Percentiles rank a stretch among this genome's conserved stretches.
phyloP scores from a whole-genome alignment of 176 grass and related monocot species.

The Eleusine coracana region DNA sequence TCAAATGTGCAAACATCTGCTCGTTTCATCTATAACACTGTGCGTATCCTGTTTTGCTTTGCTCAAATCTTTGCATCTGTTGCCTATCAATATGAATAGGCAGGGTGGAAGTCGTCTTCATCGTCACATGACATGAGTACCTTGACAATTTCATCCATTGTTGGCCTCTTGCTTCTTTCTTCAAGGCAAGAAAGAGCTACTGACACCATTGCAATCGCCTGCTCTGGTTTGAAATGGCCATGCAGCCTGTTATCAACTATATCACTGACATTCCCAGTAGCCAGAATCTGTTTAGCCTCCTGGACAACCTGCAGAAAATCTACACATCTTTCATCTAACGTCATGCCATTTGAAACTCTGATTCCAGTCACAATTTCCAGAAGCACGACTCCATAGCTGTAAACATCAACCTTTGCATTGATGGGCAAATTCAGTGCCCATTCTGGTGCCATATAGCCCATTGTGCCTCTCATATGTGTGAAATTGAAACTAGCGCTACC shows the following conservation, averaged over 20 bases:
- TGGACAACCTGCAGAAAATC: constrained; percentile 45
- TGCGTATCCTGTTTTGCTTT: not conserved
- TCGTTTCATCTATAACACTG: not conserved
- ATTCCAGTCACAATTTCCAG: constrained; percentile 68
- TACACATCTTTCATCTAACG: constrained; percentile 20
- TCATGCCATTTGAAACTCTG: constrained; percentile 51
- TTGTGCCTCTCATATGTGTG: constrained; percentile 80
- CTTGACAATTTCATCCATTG: constrained; percentile 67
- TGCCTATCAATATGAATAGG: constrained; percentile 54
- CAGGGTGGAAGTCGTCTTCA: constrained; percentile 45
- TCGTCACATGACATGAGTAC: constrained; percentile 51
- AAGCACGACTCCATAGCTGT: constrained; percentile 69
- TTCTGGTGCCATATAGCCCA: constrained; percentile 87
- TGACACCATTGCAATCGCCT: constrained; percentile 51
- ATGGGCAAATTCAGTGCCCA: constrained; percentile 65
- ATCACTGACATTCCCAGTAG: constrained; percentile 35
- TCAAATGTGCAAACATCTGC: not conserved
- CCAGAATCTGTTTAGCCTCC: constrained; percentile 46
- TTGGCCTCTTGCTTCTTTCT: constrained; percentile 65
- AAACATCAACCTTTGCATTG: constrained; percentile 79
- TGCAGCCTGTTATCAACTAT: constrained; percentile 55
- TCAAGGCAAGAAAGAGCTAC: constrained; percentile 60
- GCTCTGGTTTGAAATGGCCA: constrained; percentile 52
- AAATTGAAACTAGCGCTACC: constrained; percentile 48
- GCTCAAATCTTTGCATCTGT: not conserved